Conservation (phyloP, 352 stramenopile genomes). For the Phytopythium aichiense region DNA sequence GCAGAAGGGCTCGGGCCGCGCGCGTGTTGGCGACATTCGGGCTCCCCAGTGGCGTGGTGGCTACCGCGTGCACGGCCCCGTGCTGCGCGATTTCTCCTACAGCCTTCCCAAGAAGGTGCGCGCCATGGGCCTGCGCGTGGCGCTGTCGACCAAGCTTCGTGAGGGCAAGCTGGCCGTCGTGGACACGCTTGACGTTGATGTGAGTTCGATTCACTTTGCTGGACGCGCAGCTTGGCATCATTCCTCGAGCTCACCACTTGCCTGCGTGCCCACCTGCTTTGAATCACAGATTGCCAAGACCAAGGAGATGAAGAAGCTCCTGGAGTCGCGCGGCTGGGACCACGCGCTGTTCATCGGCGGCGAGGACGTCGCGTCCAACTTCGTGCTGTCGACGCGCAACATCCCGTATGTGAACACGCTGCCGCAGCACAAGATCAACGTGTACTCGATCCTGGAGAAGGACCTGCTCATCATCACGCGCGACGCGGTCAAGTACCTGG, state of each 20-base stretch:
- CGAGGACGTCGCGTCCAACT: constrained; percentile 69
- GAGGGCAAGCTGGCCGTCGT: constrained; percentile 85
- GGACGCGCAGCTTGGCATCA: background rate
- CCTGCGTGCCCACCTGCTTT: constrained; percentile 3
- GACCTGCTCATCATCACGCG: constrained; percentile 83
- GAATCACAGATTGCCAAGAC: constrained; percentile 67
- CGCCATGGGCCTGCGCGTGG: constrained; percentile 81
- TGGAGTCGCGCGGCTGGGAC: constrained; percentile 76
- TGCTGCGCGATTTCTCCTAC: constrained; percentile 87
- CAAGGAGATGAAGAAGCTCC: constrained; percentile 83
- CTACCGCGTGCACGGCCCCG: constrained; percentile 80
- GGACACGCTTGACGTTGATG: constrained; percentile 68
- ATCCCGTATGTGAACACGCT: constrained; percentile 82
- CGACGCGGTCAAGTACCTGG: constrained; percentile 85
- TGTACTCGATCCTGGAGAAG: constrained; percentile 89
- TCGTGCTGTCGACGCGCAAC: constrained; percentile 80
- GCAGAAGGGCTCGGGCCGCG: constrained; percentile 84
- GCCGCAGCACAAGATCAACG: constrained; percentile 86
- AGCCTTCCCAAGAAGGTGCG: constrained; percentile 86
- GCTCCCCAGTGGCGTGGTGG: constrained; percentile 83
- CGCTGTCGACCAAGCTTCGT: constrained; percentile 83
- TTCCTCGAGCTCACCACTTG: background rate
- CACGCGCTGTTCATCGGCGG: constrained; percentile 84
- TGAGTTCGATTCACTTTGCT: constrained; percentile 21
- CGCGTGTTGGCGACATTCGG: constrained; percentile 84